These are phyloP conservation scores for Phytophthora lateralis DNA, from an alignment of 352 stramenopile genomes.

Conservation along the genomic window DNA sequence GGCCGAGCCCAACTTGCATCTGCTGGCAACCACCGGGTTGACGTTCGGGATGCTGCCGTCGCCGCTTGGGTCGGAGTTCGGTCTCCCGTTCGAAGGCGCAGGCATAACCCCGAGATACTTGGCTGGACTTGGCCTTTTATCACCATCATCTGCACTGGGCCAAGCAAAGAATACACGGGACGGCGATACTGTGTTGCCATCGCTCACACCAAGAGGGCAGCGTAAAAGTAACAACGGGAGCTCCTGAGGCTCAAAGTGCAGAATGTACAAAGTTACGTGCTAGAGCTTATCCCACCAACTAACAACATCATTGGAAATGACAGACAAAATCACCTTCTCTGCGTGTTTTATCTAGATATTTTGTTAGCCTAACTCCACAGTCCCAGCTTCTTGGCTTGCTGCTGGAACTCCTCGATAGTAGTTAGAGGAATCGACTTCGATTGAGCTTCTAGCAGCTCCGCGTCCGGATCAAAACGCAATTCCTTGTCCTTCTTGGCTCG, in stretches of 20 bases:
- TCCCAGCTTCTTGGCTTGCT: constrained; percentile 45
- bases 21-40: constrained; percentile 30
- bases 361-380: constrained; percentile 43
- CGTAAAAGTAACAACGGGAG: constrained; percentile 19
- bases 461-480: neutral
- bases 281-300: neutral
- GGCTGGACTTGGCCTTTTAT: constrained; percentile 22
- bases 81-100: constrained; percentile 16
- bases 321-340: constrained; percentile 10
- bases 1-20: constrained; percentile 34
- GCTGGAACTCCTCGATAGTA: constrained; percentile 44
- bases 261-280: constrained; percentile 22
- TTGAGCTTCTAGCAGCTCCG: constrained; percentile 4
- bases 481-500: constrained; percentile 13
- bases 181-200: constrained; percentile 6
- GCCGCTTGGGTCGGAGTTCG: constrained; percentile 20
- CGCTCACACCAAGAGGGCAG: constrained; percentile 16
- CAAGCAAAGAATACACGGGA: constrained; percentile 20
- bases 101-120: constrained; percentile 25
- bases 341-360: neutral
- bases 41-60: constrained; percentile 39
- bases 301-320: constrained; percentile 9
- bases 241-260: constrained; percentile 2
- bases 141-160: constrained; percentile 14
- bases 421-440: constrained; percentile 9